phyloP scores from a whole-genome alignment of 495 filamentous ascomycete genomes.

The Aspergillus leporis region DNA sequence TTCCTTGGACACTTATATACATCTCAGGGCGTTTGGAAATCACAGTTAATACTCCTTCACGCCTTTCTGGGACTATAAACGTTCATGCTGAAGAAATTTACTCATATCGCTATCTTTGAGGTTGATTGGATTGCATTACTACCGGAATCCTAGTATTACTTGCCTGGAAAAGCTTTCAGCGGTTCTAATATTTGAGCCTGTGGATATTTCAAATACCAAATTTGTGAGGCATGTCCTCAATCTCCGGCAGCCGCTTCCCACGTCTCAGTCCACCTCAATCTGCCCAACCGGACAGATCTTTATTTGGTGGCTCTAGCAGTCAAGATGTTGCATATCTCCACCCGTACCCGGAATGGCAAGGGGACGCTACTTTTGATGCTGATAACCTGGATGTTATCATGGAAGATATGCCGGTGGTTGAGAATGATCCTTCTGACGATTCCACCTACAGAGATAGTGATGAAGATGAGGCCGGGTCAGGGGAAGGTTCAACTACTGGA shows the following conservation, averaged over 20 bases:
- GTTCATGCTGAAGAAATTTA: not conserved
- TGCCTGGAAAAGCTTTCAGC: not conserved
- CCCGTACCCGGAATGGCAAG: conserved; percentile 10
- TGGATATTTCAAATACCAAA: not conserved
- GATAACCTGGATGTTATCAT: conserved; percentile 30
- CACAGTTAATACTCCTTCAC: not conserved
- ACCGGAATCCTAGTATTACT: not conserved
- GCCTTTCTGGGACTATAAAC: not conserved
- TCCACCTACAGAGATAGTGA: conserved; percentile 26
- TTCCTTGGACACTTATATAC: not conserved
- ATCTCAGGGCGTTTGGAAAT: not conserved
- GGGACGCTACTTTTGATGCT: conserved; percentile 9
- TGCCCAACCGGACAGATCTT: conserved; percentile 34
- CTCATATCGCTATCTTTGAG: not conserved
- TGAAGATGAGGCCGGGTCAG: conserved; percentile 16
- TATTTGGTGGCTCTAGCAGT: conserved; percentile 36
- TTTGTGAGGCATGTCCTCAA: conserved; percentile 39
- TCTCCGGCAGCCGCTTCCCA: conserved; percentile 25
- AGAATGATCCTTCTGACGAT: conserved; percentile 26
- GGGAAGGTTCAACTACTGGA: not conserved
- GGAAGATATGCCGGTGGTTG: conserved; percentile 20
- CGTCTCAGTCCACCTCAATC: conserved; percentile 34
- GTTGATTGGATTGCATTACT: not conserved
- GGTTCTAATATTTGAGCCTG: not conserved
- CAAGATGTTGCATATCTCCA: conserved; percentile 24